Base-by-base conservation (phyloP, 139 green algal species). In the Yamagishiella unicocca region DNA sequence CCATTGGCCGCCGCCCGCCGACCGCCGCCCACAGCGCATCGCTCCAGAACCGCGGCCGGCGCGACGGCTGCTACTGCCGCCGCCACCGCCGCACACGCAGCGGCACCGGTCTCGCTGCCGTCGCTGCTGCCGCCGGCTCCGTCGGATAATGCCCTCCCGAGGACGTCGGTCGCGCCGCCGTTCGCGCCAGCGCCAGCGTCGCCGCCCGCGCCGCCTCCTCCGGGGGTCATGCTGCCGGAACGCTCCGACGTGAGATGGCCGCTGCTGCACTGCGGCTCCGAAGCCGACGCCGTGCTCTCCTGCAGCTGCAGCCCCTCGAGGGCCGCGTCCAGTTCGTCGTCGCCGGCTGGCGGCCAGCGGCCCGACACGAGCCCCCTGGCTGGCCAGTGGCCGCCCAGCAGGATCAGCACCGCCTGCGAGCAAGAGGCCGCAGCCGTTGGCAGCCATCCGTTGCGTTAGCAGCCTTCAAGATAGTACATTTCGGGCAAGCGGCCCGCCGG, bases 341-440 rank as follows among this genome's bases (percentile, higher is more conserved):
- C 75, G 21, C 38, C 35, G 24, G 8, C 64, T 0, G 93, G 94
- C 5, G 94, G 94, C 94, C 94, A 97, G 29, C 83, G 55, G 46
- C 95, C 95, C 25, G 95, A 96, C 22, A 98, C 45, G 25, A 98
- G 89, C n/a, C 95, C 95, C 2, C 95, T 89, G 0, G 95, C 66
- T 0, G 95, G 95, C 95, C 95, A 98, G 82, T 95, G 91, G 5
- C 95, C 95, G 1, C 93, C 93, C 62, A 96, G 88, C 83, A 98
- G 85, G 71, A 97, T 92, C 64, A 97, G 67, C 53, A 91, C 71
- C 29, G 71, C 72, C 80, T 86, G 64, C n/a, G n/a, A n/a, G n/a
- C n/a, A n/a, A n/a, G n/a, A n/a, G n/a, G n/a, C n/a, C n/a, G n/a
- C n/a, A n/a, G n/a, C n/a, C n/a, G n/a, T n/a, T n/a, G n/a, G n/a